Evolutionary conservation across 2,329 filamentous ascomycete species (phyloP), one percentile per base, ranked within the genome.

Genomic region (Macroventuria anomochaeta): DNA sequence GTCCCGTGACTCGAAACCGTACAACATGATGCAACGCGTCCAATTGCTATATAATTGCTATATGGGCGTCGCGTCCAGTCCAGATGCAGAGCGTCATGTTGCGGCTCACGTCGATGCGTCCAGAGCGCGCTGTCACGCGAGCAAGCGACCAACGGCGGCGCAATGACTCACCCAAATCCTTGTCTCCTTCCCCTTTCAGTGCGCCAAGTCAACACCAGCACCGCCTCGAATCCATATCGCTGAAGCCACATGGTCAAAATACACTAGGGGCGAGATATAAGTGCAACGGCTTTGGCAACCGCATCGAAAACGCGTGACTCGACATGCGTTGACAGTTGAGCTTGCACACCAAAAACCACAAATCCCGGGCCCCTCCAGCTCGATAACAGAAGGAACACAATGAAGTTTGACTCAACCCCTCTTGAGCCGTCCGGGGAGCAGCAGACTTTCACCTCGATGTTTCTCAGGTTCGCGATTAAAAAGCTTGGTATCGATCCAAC

Each of bases 101-200:
- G 46, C 52, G 46, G 34, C 52, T 50, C 40, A 37, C 32, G 29
- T 48, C 5, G 37, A 54, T 60, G 39, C 55, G 62, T 52, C 41
- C 31, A 44, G 28, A 41, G 52, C 62, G 62, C 65, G 56, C 57
- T 51, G 58, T 63, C 61, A 65, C 56, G 60, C 47, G 59, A 59
- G 46, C 53, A 56, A 39, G 33, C 42, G 18, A 41, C 51, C 62
- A 62, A 43, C 54, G n/a, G 31, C 44, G 23, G 20, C 33, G 29
- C 38, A 53, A 64, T 70, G 67, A 69, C 67, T 68, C 65, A 60
- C 41, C 11, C 21, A 23, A 44, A 49, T 43, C 47, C 53, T 56
- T 56, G 53, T 53, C 48, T 44, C 41, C 44, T 42, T 53, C 50
- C 55, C 48, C 53, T 51, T 57, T 40, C 53, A 63, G 25, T 40